These are phyloP conservation scores for Lathyrus aphaca DNA, from an alignment of 306 rosid genomes.

Conservation along the genomic window DNA sequence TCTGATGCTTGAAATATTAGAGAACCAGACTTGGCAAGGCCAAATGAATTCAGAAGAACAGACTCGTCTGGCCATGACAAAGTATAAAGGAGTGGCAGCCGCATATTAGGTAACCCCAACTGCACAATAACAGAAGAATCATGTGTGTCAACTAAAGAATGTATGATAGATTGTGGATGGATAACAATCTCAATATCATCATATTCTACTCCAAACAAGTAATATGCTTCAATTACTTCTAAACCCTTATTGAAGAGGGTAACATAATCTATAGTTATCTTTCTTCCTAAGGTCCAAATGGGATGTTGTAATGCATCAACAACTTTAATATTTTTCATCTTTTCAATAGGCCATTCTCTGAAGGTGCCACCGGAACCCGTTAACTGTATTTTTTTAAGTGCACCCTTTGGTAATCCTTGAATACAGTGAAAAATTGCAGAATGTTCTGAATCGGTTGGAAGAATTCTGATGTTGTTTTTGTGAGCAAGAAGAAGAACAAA, in stretches of 20 bases:
- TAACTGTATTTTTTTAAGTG: conserved; percentile 76
- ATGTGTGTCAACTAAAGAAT: conserved; percentile 92
- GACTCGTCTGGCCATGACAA: conserved; percentile 90
- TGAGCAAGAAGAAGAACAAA: conserved; percentile 95
- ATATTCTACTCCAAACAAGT: conserved; percentile 82
- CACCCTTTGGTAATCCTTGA: conserved; percentile 83
- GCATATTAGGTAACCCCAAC: conserved; percentile 90
- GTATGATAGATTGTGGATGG: conserved; percentile 92
- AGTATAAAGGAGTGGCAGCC: conserved; percentile 80
- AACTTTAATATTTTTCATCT: conserved; percentile 77
- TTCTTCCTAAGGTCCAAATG: conserved; percentile 90
- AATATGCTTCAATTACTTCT: conserved; percentile 95
- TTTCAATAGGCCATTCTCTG: conserved; percentile 87
- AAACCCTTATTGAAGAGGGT: conserved; percentile 96
- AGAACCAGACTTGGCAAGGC: conserved; percentile 91
- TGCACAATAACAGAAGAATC: conserved; percentile 90
- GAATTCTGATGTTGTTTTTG: conserved; percentile 84
- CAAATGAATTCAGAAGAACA: conserved; percentile 81
- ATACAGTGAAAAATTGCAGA: conserved; percentile 97
- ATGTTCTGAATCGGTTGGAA: conserved; percentile 99
- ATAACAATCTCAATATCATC: conserved; percentile 83
- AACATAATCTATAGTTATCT: conserved; percentile 88
- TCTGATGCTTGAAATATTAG: conserved; percentile 79
- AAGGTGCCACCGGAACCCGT: conserved; percentile 95
- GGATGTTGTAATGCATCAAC: conserved; percentile 92